Conservation (phyloP, 106 monocot genomes). For the Dendrobium chrysotoxum region DNA sequence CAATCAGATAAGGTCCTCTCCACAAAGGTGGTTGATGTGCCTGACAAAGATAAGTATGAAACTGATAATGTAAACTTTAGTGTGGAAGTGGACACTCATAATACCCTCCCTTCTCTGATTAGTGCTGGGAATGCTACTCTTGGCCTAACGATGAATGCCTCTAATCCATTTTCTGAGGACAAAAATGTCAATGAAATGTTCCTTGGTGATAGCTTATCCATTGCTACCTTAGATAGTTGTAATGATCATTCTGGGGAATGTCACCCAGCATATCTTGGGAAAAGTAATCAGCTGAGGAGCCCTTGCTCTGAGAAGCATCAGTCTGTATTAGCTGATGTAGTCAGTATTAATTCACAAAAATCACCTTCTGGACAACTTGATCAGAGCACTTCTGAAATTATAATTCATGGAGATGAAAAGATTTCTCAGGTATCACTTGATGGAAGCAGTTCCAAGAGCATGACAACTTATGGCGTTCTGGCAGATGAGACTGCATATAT, state of each 20-base stretch:
- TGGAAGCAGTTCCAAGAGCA: slow-evolving; percentile 8
- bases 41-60: slow-evolving; percentile 11
- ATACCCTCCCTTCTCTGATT: slow-evolving; percentile 7
- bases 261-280: slow-evolving; percentile 6
- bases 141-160: background rate
- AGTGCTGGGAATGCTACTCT: background rate
- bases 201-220: slow-evolving; percentile 9
- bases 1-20: background rate
- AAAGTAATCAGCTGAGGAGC: slow-evolving; percentile 1
- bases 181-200: slow-evolving; percentile 8
- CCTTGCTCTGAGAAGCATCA: slow-evolving; percentile 17
- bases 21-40: background rate
- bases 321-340: slow-evolving; percentile 4
- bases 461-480: background rate
- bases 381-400: slow-evolving; percentile 11
- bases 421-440: slow-evolving; percentile 12
- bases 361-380: slow-evolving; percentile 1
- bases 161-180: slow-evolving; percentile 6
- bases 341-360: background rate
- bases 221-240: slow-evolving; percentile 1
- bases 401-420: slow-evolving; percentile 13
- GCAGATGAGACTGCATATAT: slow-evolving; percentile 11
- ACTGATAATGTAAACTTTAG: background rate
- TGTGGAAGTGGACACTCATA: slow-evolving; percentile 7
- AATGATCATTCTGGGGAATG: slow-evolving; percentile 8